Evolutionary conservation across 1,284 basidiomycete species (phyloP).

Genomic region (Sporisorium iseilematis-ciliati): DNA sequence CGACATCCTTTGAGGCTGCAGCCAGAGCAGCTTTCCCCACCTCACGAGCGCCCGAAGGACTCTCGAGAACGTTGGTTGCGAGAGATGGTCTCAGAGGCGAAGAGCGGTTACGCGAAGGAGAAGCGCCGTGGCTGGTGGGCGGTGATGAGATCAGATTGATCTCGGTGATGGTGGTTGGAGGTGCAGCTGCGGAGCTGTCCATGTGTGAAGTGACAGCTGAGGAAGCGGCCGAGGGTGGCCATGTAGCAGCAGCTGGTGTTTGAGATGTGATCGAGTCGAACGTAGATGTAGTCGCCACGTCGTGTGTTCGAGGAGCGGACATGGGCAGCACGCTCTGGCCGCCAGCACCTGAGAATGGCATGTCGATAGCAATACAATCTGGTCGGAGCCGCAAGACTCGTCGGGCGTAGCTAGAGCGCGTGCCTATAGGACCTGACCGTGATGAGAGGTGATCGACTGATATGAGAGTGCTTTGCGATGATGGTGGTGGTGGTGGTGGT

Average conservation of each 20-base stretch:
- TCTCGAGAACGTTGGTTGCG: constrained; percentile 10
- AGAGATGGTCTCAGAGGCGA: constrained; percentile 26
- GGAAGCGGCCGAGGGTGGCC: constrained; percentile 31
- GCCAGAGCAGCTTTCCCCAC: neutral
- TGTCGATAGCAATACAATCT: constrained; percentile 5
- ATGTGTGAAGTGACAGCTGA: constrained; percentile 18
- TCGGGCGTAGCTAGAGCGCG: neutral
- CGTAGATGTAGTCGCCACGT: neutral
- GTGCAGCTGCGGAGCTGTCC: constrained; percentile 26
- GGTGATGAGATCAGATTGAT: constrained; percentile 37
- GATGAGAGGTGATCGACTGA: too few species aligned
- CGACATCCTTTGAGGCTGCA: neutral
- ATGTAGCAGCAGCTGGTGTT: constrained; percentile 18
- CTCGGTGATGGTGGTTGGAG: constrained; percentile 21
- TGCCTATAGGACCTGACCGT: too few species aligned
- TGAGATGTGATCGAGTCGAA: constrained; percentile 2
- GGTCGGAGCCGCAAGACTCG: neutral
- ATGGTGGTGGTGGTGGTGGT: neutral
- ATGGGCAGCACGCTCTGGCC: constrained; percentile 12
- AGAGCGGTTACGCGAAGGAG: constrained; percentile 12
- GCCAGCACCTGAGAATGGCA: constrained; percentile 22
- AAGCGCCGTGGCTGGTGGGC: constrained; percentile 31
- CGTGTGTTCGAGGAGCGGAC: constrained; percentile 18
- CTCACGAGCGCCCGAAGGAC: neutral
- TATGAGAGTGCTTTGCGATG: neutral